Evolutionary conservation across 768 basidiomycete genomes (phyloP), one percentile per base, ranked within the genome.

Genomic region (Antrodiella citrinella): DNA sequence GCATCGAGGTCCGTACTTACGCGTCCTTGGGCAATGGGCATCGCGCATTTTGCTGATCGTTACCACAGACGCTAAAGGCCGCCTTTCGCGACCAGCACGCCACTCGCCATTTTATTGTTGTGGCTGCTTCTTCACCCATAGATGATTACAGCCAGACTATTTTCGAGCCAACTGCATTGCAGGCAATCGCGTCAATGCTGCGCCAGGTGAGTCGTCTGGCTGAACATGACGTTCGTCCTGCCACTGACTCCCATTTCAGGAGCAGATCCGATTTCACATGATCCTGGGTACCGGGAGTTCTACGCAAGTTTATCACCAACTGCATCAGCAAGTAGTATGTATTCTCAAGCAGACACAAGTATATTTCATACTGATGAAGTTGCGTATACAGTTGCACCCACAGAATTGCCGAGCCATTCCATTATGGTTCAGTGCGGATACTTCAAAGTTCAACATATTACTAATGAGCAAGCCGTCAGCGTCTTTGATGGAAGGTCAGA

Each of bases 191-290:
- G 26, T 51, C 54, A 26, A 48, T 51, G 13, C 44, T 58, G 13
- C 50, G 49, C 23, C 57, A 58, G 57, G 57, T 58, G 39, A 20
- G 49, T 22, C 39, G 18, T 13, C 48, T 15, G 51, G 65, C 57
- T 26, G 66, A 63, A 58, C 15, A 35, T 35, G 30, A 35, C 30
- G 30, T 15, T 35, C 30, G 30, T 7, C 7, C 30, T 7, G 30
- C 30, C 15, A 15, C 15, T 35, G 7, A 35, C 15, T 15, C 15
- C 30, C 7, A 15, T 35, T 51, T 46, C 56, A 84, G 82, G 67
- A 71, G 41, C 65, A 72, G 44, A 78, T 83, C 43, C 74, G 75
- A 49, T 77, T 76, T 55, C 82, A 83, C 60, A 67, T 84, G 67
- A 71, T 83, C 45, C 65, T 79, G 49, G 70, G 68, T 47, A 57